Evolutionary conservation across 1,284 basidiomycete species (phyloP).

Genomic region (Microstroma glucosiphilum): DNA sequence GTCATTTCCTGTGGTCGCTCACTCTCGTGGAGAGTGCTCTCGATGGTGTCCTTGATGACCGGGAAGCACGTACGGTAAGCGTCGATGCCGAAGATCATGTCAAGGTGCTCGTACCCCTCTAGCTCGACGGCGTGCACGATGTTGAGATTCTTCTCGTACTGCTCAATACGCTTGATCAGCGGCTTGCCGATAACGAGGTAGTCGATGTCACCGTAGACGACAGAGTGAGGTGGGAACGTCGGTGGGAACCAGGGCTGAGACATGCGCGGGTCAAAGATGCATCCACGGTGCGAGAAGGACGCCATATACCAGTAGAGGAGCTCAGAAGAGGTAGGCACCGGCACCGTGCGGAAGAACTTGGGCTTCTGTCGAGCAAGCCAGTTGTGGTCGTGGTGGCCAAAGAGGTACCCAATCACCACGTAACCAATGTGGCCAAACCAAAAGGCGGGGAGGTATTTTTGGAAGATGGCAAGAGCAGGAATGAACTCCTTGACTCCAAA

Average conservation of each 20-base stretch:
- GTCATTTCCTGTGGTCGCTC: slow-evolving; percentile 17
- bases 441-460: slow-evolving; percentile 39
- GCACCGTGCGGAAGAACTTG: slow-evolving; percentile 47
- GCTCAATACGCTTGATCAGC: slow-evolving; percentile 37
- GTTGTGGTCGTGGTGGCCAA: slow-evolving; percentile 48
- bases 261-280: slow-evolving; percentile 48
- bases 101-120: slow-evolving; percentile 47
- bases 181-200: slow-evolving; percentile 48
- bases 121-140: slow-evolving; percentile 48
- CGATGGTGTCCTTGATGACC: slow-evolving; percentile 46
- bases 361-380: slow-evolving; percentile 46
- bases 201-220: slow-evolving; percentile 47
- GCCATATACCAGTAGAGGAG: slow-evolving; percentile 50
- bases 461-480: slow-evolving; percentile 40
- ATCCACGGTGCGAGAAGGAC: slow-evolving; percentile 45
- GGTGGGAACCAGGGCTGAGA: slow-evolving; percentile 45
- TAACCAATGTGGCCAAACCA: slow-evolving; percentile 47
- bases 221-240: slow-evolving; percentile 45
- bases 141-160: slow-evolving; percentile 43
- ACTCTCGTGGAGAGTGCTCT: slow-evolving; percentile 11
- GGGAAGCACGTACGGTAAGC: slow-evolving; percentile 44
- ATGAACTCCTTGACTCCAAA: slow-evolving; percentile 48
- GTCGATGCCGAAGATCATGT: slow-evolving; percentile 47
- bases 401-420: slow-evolving; percentile 45
- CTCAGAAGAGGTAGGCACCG: slow-evolving; percentile 43